These are phyloP conservation scores for Suillus americanus DNA, from an alignment of 768 basidiomycete genomes.

Conservation along the genomic window DNA sequence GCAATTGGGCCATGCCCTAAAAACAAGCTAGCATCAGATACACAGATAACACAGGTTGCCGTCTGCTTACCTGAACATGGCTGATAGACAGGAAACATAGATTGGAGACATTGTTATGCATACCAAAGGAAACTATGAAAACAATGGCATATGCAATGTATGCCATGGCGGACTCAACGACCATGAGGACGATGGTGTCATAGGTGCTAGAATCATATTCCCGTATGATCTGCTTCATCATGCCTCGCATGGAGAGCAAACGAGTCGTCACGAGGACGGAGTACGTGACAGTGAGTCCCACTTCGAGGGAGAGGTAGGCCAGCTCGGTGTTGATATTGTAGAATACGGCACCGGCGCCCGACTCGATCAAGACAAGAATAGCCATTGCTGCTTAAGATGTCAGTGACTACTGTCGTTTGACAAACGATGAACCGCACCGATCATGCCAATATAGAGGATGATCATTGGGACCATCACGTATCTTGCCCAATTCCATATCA, in stretches of 20 bases:
- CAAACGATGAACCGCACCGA: constrained; percentile 7
- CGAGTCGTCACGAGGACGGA: constrained; percentile 32
- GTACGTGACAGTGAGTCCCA: constrained; percentile 31
- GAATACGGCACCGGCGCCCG: constrained; percentile 17
- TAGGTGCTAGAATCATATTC: constrained; percentile 22
- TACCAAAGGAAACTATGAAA: constrained; percentile 33
- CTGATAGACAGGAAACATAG: constrained; percentile 33
- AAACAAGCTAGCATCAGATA: neutral
- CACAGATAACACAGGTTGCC: neutral
- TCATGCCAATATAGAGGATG: constrained; percentile 13
- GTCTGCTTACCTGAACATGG: constrained; percentile 29
- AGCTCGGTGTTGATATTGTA: constrained; percentile 25
- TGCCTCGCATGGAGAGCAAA: constrained; percentile 22
- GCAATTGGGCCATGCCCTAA: constrained; percentile 33
- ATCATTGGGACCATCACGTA: constrained; percentile 18
- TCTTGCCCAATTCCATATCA: constrained; percentile 16
- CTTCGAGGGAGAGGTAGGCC: constrained; percentile 31
- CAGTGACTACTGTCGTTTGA: neutral
- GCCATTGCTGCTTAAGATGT: constrained; percentile 13
- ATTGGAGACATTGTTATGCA: constrained; percentile 27
- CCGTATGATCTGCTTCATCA: constrained; percentile 16
- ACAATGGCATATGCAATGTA: constrained; percentile 28
- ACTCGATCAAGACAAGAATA: constrained; percentile 17
- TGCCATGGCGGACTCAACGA: constrained; percentile 36
- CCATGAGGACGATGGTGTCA: constrained; percentile 28